Evolutionary conservation across 768 basidiomycete genomes (phyloP).

Genomic region (Rhizopogon vulgaris): DNA sequence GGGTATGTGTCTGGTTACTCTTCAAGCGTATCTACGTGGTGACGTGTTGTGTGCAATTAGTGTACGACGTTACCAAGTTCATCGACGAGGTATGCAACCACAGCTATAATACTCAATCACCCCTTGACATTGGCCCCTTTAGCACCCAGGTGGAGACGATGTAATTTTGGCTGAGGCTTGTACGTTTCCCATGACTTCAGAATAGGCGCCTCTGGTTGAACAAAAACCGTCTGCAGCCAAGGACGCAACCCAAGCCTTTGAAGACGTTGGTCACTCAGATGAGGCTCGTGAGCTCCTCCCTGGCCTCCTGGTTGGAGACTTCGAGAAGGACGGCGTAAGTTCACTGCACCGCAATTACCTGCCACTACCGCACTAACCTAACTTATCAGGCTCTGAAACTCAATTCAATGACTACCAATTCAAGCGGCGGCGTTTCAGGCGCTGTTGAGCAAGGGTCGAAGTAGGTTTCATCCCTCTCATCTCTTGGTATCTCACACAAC

Average conservation of each 20-base stretch:
- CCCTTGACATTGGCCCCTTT: neutral
- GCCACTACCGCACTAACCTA: conserved; percentile 2
- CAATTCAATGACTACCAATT: conserved; percentile 42
- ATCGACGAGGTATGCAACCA: conserved; percentile 72
- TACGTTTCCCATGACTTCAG: conserved; percentile 35
- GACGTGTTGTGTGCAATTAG: conserved; percentile 31
- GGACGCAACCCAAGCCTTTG: conserved; percentile 97
- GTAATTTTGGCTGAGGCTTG: conserved; percentile 91
- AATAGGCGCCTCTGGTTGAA: neutral
- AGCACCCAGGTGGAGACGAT: conserved; percentile 99
- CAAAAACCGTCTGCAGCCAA: conserved; percentile 48
- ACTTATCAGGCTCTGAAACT: conserved; percentile 41
- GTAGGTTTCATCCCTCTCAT: conserved; percentile 32
- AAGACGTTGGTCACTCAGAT: conserved; percentile 98
- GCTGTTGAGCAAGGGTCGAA: conserved; percentile 66
- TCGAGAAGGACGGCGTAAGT: conserved; percentile 65
- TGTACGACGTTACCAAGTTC: conserved; percentile 92
- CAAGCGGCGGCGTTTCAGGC: conserved; percentile 30
- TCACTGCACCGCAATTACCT: neutral
- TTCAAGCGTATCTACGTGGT: neutral
- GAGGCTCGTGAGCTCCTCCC: conserved; percentile 87
- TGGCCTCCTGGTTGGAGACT: conserved; percentile 75
- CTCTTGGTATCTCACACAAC: conserved; percentile 6
- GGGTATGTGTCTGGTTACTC: conserved; percentile 37
- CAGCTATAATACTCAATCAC: no score